Conservation (phyloP, 345 rosid species). For the Citrus cavaleriei region DNA sequence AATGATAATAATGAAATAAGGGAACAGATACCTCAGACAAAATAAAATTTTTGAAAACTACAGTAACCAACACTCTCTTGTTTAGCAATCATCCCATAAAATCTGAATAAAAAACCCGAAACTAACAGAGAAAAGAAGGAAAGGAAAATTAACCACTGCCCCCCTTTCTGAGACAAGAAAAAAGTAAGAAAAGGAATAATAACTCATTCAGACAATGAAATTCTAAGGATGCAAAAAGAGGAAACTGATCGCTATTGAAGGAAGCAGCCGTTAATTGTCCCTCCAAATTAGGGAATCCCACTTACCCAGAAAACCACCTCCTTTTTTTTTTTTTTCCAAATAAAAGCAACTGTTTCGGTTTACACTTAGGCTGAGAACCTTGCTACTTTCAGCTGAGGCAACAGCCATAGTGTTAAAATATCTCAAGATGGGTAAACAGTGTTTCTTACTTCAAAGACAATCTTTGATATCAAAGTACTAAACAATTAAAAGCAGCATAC, state of each 20-base stretch:
- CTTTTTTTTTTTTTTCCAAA: background rate
- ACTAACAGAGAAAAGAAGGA: background rate
- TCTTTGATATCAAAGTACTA: background rate
- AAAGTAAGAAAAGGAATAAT: background rate
- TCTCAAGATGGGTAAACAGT: background rate
- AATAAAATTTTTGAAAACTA: background rate
- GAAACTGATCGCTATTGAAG: background rate
- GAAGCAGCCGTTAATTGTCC: background rate
- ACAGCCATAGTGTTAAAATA: background rate
- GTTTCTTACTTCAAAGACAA: background rate
- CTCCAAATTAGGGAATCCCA: background rate
- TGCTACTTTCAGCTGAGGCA: background rate
- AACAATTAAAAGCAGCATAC: background rate
- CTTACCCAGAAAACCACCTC: background rate
- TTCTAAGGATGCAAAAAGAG: background rate
- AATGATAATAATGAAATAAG: background rate
- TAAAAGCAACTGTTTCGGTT: background rate
- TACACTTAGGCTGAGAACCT: background rate
- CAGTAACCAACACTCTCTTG: background rate
- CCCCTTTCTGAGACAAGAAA: background rate
- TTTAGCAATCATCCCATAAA: background rate
- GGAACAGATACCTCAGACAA: background rate
- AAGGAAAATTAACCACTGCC: background rate
- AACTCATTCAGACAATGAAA: background rate
- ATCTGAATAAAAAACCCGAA: background rate